These are phyloP conservation scores for Tolypocladium ophioglossoides DNA, from an alignment of 2,329 filamentous ascomycete species.

Conservation along the genomic window DNA sequence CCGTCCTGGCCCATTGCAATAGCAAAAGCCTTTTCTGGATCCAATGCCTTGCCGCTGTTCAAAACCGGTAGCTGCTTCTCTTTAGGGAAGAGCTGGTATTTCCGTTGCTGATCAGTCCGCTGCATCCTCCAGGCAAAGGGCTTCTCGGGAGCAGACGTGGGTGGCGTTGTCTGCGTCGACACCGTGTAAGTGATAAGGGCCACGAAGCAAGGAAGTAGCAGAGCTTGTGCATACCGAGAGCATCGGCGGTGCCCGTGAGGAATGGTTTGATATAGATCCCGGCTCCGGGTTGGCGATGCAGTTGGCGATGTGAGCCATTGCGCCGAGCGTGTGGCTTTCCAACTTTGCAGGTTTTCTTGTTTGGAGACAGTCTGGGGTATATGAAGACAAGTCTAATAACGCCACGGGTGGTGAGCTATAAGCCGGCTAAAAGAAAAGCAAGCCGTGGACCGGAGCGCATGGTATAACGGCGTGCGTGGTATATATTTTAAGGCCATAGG, in stretches of 20 bases:
- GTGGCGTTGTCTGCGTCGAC: slow-evolving; percentile 1
- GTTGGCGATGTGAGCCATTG: slow-evolving; percentile 53
- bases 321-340: not conserved
- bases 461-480: not conserved
- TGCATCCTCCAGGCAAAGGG: slow-evolving; percentile 49
- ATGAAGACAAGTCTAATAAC: not conserved
- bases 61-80: slow-evolving; percentile 33
- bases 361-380: not conserved
- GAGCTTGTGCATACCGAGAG: slow-evolving; percentile 29
- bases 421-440: not conserved
- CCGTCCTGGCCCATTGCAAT: slow-evolving; percentile 28
- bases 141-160: slow-evolving; percentile 27
- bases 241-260: slow-evolving; percentile 33
- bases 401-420: not conserved
- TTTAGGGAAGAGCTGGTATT: slow-evolving; percentile 52
- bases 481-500: slow-evolving; percentile 1
- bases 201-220: not conserved
- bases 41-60: slow-evolving; percentile 32
- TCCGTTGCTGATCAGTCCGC: slow-evolving; percentile 37
- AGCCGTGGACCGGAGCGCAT: no score
- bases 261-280: slow-evolving; percentile 40
- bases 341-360: not conserved
- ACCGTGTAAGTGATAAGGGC: not conserved
- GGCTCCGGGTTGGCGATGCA: slow-evolving; percentile 42
- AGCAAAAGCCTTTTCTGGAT: slow-evolving; percentile 38